Conservation (phyloP, 352 stramenopile species). For the Phytophthora parvispora region DNA sequence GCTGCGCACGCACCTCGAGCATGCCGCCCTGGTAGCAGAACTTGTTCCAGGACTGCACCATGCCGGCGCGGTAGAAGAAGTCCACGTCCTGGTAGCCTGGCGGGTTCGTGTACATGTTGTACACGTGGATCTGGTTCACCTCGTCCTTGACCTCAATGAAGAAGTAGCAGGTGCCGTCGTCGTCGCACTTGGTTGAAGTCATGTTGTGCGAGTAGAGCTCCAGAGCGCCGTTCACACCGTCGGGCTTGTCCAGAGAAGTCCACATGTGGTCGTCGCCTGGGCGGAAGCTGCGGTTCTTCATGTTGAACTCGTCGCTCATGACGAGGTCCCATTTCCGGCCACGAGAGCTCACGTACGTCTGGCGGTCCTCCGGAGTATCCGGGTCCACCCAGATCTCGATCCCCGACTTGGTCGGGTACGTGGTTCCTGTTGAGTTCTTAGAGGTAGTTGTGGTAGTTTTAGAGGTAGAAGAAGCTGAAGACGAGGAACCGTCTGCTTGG, state of each 20-base stretch:
- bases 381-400: constrained; percentile 67
- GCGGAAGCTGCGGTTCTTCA: constrained; percentile 89
- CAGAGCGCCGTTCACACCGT: constrained; percentile 91
- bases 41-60: constrained; percentile 95
- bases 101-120: constrained; percentile 65
- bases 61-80: constrained; percentile 73
- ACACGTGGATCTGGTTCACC: constrained; percentile 53
- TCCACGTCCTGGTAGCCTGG: constrained; percentile 52
- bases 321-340: constrained; percentile 69
- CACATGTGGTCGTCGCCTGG: constrained; percentile 96
- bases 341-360: constrained; percentile 54
- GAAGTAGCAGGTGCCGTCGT: constrained; percentile 62
- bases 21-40: constrained; percentile 97
- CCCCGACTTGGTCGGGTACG: constrained; percentile 45
- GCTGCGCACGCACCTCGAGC: constrained; percentile 91
- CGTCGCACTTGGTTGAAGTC: constrained; percentile 60
- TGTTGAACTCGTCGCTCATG: constrained; percentile 97
- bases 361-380: constrained; percentile 50
- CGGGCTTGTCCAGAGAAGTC: constrained; percentile 96
- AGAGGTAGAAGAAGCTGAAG: neutral
- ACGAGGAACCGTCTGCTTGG: neutral
- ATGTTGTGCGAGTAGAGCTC: constrained; percentile 94
- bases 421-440: constrained; percentile 27
- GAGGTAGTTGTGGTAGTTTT: neutral
- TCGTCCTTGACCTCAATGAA: constrained; percentile 52